phyloP scores from a whole-genome alignment of 306 rosid species.

The Trichosanthes truncata region DNA sequence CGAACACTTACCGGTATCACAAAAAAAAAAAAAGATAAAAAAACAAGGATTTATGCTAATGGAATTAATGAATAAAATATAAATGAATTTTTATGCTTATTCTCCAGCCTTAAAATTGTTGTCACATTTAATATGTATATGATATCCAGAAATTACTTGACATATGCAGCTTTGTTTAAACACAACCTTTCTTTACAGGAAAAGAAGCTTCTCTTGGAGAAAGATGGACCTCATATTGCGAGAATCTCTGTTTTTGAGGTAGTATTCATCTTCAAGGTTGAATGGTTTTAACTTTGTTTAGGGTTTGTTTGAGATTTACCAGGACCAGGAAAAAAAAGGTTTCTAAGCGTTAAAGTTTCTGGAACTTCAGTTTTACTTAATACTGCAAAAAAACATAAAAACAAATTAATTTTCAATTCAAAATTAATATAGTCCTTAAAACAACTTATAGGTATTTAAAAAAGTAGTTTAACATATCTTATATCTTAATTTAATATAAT shows the following conservation, averaged over 20 bases:
- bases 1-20: no score
- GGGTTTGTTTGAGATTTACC: neutral
- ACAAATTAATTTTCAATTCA: neutral
- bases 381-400: neutral
- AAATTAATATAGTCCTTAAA: neutral
- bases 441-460: neutral
- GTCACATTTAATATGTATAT: neutral
- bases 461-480: neutral
- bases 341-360: neutral
- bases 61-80: neutral
- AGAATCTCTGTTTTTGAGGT: constrained; percentile 90
- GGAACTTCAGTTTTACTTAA: neutral
- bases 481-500: neutral
- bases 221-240: constrained; percentile 68
- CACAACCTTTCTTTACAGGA: constrained; percentile 37
- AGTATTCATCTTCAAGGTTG: neutral
- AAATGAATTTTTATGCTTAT: neutral
- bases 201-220: constrained; percentile 81
- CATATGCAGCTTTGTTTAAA: neutral
- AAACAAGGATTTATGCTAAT: no score
- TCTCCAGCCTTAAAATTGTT: neutral
- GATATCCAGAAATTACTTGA: neutral
- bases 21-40: no score
- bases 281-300: neutral
- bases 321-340: neutral